Percentiles rank a stretch among this genome's conserved stretches.
Conservation (phyloP, 164 flowering plant genomes). For the Berberis thunbergii region DNA sequence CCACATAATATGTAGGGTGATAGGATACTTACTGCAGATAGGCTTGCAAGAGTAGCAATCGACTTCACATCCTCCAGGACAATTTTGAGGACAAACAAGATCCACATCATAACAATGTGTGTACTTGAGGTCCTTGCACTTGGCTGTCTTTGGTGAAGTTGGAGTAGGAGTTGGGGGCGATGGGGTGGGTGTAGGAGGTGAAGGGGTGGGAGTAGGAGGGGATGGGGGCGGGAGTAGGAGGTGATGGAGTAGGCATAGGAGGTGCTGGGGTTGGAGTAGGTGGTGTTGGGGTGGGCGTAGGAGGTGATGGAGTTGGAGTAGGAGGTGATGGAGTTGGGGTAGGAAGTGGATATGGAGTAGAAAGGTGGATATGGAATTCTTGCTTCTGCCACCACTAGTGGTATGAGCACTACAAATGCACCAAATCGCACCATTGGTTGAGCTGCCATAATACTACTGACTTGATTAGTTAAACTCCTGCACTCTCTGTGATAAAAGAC, state of each 20-base stretch:
- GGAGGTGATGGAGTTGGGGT: background rate
- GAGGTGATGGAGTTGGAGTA: background rate
- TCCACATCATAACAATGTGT: conserved; percentile 16
- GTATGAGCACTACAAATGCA: too few relatives aligned
- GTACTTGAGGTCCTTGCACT: conserved; percentile 16
- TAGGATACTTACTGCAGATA: conserved; percentile 25
- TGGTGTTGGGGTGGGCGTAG: background rate
- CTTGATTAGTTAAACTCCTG: too few relatives aligned
- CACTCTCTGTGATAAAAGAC: too few relatives aligned
- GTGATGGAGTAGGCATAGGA: background rate
- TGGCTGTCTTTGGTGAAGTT: background rate
- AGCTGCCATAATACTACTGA: background rate
- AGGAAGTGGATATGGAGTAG: background rate
- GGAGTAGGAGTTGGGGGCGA: background rate
- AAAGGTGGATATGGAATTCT: background rate
- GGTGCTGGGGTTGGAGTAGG: background rate
- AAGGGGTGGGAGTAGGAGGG: background rate
- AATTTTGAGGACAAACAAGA: conserved; percentile 21
- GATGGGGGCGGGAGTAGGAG: background rate
- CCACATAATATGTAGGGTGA: background rate
- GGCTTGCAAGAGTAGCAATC: conserved; percentile 34
- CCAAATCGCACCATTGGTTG: too few relatives aligned
- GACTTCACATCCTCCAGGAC: conserved; percentile 21
- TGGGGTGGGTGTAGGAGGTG: background rate
- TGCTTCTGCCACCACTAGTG: background rate